Conservation (phyloP, 805 yeast genomes). For the Saccharomycopsis schoenii region DNA sequence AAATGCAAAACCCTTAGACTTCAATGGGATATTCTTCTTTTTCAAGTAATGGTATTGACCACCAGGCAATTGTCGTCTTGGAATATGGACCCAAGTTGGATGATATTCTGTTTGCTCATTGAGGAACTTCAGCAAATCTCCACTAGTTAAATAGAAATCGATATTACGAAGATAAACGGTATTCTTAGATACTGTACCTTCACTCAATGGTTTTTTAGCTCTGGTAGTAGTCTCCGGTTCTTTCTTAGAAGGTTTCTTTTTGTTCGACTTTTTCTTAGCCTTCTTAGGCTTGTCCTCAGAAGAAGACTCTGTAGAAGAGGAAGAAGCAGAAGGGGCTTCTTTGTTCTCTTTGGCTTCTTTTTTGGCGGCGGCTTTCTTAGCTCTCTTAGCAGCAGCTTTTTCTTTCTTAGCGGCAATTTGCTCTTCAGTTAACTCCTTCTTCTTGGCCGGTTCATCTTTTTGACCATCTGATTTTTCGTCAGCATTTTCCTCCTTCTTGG, state of each 20-base stretch:
- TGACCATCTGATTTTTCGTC: background rate
- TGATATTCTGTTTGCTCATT: constrained; percentile 29
- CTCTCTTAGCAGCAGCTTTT: constrained; percentile 16
- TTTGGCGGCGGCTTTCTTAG: constrained; percentile 18
- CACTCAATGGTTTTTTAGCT: constrained; percentile 27
- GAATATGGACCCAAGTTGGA: constrained; percentile 52
- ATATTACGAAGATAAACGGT: constrained; percentile 57
- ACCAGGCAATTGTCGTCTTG: constrained; percentile 39
- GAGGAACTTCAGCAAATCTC: constrained; percentile 37
- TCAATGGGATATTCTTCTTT: constrained; percentile 37
- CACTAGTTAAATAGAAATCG: constrained; percentile 39
- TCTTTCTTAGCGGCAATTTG: constrained; percentile 6
- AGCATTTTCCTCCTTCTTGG: constrained; percentile 1
- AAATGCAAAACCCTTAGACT: constrained; percentile 56
- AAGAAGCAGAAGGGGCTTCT: constrained; percentile 15
- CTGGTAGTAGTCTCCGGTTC: constrained; percentile 3
- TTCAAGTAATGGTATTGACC: constrained; percentile 34
- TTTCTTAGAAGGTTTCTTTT: background rate
- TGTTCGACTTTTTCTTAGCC: constrained; percentile 22
- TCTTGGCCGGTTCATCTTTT: background rate
- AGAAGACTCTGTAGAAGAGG: background rate
- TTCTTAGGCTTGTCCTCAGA: constrained; percentile 13
- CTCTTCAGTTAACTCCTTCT: background rate
- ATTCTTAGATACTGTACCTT: constrained; percentile 45
- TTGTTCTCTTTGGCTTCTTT: constrained; percentile 9